These are phyloP conservation scores for Beverwykella pulmonaria DNA, from an alignment of 495 filamentous ascomycete species.

Conservation along the genomic window DNA sequence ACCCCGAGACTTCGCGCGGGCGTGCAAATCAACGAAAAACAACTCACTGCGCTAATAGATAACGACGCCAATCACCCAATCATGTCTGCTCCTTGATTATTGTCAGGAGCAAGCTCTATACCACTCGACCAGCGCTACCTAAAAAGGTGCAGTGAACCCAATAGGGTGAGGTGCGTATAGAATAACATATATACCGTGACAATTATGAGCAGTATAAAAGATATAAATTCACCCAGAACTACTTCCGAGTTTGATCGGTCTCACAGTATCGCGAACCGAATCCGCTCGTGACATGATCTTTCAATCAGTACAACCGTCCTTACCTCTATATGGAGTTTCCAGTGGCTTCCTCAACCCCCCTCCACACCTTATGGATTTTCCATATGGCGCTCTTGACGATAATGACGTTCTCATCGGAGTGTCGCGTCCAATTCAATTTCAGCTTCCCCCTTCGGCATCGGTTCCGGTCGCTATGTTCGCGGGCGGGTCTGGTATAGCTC, in stretches of 20 bases:
- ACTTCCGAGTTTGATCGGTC: constrained; percentile 52
- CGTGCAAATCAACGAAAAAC: no score
- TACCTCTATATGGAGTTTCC: constrained; percentile 47
- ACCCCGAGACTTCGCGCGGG: no score
- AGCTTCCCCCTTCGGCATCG: constrained; percentile 51
- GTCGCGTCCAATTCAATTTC: constrained; percentile 55
- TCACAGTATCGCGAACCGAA: constrained; percentile 54
- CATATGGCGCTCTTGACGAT: constrained; percentile 29
- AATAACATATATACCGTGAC: no score
- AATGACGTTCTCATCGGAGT: constrained; percentile 53
- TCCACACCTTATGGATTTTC: constrained; percentile 15
- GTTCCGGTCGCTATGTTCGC: constrained; percentile 56
- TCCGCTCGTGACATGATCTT: constrained; percentile 43
- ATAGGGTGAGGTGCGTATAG: no score
- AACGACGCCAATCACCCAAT: no score
- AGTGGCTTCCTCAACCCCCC: constrained; percentile 55
- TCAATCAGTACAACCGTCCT: constrained; percentile 13
- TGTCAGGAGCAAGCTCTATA: no score
- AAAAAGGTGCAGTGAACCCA: no score
- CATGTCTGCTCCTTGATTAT: no score
- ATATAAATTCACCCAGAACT: no score
- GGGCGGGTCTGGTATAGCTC: constrained; percentile 56
- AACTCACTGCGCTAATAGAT: no score
- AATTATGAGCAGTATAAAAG: no score
- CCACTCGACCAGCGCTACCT: no score